These are phyloP conservation scores for Gossypium turneri DNA, from an alignment of 345 rosid species.

Conservation along the genomic window DNA sequence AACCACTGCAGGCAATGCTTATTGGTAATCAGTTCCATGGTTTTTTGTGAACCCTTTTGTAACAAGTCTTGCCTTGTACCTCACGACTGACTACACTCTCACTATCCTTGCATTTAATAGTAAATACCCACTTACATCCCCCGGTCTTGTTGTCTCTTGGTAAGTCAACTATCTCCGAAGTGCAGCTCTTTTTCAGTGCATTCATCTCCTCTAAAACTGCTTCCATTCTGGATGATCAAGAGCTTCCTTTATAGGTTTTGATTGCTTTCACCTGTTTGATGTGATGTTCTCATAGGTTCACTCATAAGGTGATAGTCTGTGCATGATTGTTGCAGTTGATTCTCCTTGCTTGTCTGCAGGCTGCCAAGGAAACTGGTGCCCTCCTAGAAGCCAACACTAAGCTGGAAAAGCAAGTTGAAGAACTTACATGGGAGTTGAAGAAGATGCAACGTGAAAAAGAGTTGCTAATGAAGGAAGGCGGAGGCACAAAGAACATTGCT, in stretches of 20 bases:
- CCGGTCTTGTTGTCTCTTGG: neutral
- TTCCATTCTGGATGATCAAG: neutral
- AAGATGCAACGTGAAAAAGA: slow-evolving; percentile 24
- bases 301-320: neutral
- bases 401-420: slow-evolving; percentile 92
- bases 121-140: neutral
- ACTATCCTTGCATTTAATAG: neutral
- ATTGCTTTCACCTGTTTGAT: neutral
- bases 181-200: neutral
- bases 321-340: neutral
- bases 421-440: slow-evolving; percentile 58
- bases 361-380: slow-evolving; percentile 91
- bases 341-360: slow-evolving; percentile 44
- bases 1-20: no score
- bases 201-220: neutral
- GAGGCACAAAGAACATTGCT: slow-evolving; percentile 31
- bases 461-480: neutral
- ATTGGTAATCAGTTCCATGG: neutral
- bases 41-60: neutral
- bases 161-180: neutral
- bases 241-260: neutral
- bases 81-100: neutral
- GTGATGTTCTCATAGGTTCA: neutral
- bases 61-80: neutral
- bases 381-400: slow-evolving; percentile 88